Percentiles rank a stretch among this genome's conserved stretches.
These are phyloP conservation scores for Penicillium vulpinum DNA, from an alignment of 2,329 filamentous ascomycete genomes.

Conservation along the genomic window DNA sequence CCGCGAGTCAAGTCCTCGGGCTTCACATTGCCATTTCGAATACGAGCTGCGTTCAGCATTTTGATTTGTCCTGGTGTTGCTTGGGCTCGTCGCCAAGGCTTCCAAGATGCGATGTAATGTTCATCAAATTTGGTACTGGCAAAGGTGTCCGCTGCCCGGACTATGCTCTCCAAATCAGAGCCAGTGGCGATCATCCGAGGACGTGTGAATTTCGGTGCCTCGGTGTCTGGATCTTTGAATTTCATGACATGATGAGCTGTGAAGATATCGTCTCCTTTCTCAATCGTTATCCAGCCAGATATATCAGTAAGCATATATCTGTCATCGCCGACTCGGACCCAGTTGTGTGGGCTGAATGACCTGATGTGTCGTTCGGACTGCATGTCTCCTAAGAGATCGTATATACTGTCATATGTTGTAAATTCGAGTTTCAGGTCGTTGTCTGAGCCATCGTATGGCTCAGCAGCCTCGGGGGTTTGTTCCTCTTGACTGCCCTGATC, in stretches of 20 bases:
- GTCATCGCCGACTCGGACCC: slow-evolving; percentile 74
- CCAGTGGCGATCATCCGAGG: slow-evolving; percentile 69
- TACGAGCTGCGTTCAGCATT: slow-evolving; percentile 43
- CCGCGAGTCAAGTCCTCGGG: slow-evolving; percentile 68
- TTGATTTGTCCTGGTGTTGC: slow-evolving; percentile 57
- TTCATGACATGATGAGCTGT: slow-evolving; percentile 37
- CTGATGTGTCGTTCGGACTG: slow-evolving; percentile 77
- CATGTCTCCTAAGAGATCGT: slow-evolving; percentile 82
- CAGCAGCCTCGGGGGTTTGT: not conserved
- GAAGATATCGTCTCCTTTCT: slow-evolving; percentile 33
- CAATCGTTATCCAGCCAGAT: slow-evolving; percentile 61
- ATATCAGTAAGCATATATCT: slow-evolving; percentile 70
- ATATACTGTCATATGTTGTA: slow-evolving; percentile 88
- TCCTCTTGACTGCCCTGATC: slow-evolving; percentile 33
- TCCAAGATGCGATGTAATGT: slow-evolving; percentile 64
- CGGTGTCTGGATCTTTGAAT: slow-evolving; percentile 25
- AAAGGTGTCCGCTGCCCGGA: slow-evolving; percentile 83
- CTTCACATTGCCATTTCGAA: slow-evolving; percentile 21
- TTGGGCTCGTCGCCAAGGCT: slow-evolving; percentile 68
- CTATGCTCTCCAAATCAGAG: slow-evolving; percentile 68
- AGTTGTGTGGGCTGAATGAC: slow-evolving; percentile 70
- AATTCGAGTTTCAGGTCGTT: slow-evolving; percentile 64
- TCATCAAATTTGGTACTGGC: slow-evolving; percentile 66
- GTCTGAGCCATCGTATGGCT: slow-evolving; percentile 27
- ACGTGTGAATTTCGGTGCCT: slow-evolving; percentile 61